These are phyloP conservation scores for Penicillium macrosclerotiorum DNA, from an alignment of 495 filamentous ascomycete species.

Conservation along the genomic window DNA sequence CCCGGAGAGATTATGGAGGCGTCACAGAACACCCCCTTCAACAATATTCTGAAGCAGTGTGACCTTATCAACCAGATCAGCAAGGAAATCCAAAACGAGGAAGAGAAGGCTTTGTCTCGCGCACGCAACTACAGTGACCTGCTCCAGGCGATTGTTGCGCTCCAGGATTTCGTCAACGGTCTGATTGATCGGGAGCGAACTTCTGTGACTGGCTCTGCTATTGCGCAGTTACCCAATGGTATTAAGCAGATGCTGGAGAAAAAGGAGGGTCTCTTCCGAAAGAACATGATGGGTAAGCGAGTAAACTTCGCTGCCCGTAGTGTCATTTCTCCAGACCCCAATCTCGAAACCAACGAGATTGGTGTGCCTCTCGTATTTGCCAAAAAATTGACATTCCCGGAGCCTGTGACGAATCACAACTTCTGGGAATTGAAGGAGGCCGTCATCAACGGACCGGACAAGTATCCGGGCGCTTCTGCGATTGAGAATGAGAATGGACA, in stretches of 20 bases:
- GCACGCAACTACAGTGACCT: constrained; percentile 58
- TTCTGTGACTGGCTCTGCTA: constrained; percentile 68
- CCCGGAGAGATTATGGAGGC: constrained; percentile 77
- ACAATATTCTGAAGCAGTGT: constrained; percentile 69
- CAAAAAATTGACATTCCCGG: constrained; percentile 92
- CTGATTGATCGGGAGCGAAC: constrained; percentile 85
- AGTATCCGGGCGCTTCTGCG: constrained; percentile 90
- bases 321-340: constrained; percentile 98
- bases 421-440: constrained; percentile 92
- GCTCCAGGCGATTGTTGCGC: constrained; percentile 67
- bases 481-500: constrained; percentile 96
- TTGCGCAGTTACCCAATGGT: constrained; percentile 49
- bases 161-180: constrained; percentile 89
- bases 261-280: constrained; percentile 97
- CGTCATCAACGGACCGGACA: constrained; percentile 91
- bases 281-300: constrained; percentile 99
- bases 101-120: constrained; percentile 37
- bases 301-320: constrained; percentile 97
- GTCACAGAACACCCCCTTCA: constrained; percentile 81
- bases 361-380: constrained; percentile 97
- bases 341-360: constrained; percentile 98
- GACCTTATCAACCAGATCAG: constrained; percentile 72
- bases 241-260: constrained; percentile 98
- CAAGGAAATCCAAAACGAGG: constrained; percentile 60
- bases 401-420: constrained; percentile 96